Conservation (phyloP, 2,329 filamentous ascomycete species). For the Botrytis paeoniae region DNA sequence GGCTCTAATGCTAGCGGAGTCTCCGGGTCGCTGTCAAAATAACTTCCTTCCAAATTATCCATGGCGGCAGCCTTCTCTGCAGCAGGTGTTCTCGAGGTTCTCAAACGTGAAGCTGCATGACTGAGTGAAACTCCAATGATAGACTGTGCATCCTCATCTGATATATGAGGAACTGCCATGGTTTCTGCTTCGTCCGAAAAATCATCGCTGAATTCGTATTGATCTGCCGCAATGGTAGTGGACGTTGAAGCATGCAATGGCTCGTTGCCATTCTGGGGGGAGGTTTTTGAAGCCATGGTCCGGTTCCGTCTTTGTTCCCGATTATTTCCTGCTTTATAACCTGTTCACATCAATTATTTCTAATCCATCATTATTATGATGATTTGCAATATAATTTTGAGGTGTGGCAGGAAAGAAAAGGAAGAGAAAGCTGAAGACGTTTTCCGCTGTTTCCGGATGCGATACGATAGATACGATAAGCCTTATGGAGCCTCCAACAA, state of each 20-base stretch:
- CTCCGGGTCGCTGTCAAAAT: slow-evolving; percentile 39
- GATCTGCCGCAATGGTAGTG: slow-evolving; percentile 18
- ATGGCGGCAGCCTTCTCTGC: slow-evolving; percentile 57
- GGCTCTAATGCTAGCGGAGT: slow-evolving; percentile 29
- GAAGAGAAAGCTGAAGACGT: neutral
- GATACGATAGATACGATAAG: slow-evolving; percentile 8
- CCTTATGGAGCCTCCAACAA: slow-evolving; percentile 5
- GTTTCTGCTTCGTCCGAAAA: slow-evolving; percentile 27
- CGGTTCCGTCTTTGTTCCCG: slow-evolving; percentile 16
- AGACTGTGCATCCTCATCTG: slow-evolving; percentile 55
- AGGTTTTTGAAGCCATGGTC: slow-evolving; percentile 11
- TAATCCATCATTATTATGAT: neutral
- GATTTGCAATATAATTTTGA: neutral
- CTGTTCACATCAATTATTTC: neutral
- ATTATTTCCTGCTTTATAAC: slow-evolving; percentile 4
- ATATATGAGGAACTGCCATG: slow-evolving; percentile 27
- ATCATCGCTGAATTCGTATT: slow-evolving; percentile 21
- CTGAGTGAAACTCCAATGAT: slow-evolving; percentile 60
- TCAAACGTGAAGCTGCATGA: slow-evolving; percentile 53
- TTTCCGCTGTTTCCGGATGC: slow-evolving; percentile 15
- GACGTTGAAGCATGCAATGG: slow-evolving; percentile 11
- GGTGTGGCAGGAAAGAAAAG: slow-evolving; percentile 12
- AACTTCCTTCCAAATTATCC: slow-evolving; percentile 47
- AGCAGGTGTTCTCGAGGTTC: slow-evolving; percentile 53
- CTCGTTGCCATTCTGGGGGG: neutral